Base-by-base conservation (phyloP, 768 basidiomycete species). In the Erythrobasidium yunnanense region DNA sequence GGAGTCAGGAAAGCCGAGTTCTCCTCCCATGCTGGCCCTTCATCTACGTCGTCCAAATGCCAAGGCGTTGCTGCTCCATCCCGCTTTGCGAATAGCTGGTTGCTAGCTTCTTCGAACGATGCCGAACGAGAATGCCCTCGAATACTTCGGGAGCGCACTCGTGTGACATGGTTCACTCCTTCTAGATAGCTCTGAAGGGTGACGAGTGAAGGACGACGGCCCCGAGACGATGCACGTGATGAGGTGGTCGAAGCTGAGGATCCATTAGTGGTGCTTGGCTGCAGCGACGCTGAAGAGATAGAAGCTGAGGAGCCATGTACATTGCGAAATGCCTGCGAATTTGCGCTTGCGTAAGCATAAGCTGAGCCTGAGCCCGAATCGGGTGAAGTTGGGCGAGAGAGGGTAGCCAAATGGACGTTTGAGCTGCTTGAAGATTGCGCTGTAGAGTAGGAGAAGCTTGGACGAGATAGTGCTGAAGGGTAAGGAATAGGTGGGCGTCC, bases 81-180 rank as follows among this genome's bases (percentile, higher is more conserved):
- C 18, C 51, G 62, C 33, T 35, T 67, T 38, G 56, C 29, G 27
- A 45, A 58, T 27, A 65, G 65, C 18, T 60, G 79, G 87, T 73
- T 78, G 79, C 93, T 91, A 0, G 91, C 90, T 0, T 95, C 73
- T 90, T 90, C 17, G 84, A 83, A 13, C 81, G 83, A 0, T 79
- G 78, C 87, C 93, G 71, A 73, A 75, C 0, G 83, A 83, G 7
- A 84, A 27, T 25, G 55, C 68, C 42, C 49, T 1, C 63, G 27
- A 13, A 45, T 20, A 20, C 23, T 38, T 17, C 42, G 56, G 11
- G 55, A 60, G 58, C 57, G 49, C 47, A 69, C 60, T 15, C 65
- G 33, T 18, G 68, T 65, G 27, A 51, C 46, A 30, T 57, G 27
- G 30, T 93, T 22, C 78, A 79, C 0, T 87, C 88, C 20, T 88